These are phyloP conservation scores for Poterioochromonas sp. DNA, from an alignment of 352 stramenopile genomes.

Conservation along the genomic window DNA sequence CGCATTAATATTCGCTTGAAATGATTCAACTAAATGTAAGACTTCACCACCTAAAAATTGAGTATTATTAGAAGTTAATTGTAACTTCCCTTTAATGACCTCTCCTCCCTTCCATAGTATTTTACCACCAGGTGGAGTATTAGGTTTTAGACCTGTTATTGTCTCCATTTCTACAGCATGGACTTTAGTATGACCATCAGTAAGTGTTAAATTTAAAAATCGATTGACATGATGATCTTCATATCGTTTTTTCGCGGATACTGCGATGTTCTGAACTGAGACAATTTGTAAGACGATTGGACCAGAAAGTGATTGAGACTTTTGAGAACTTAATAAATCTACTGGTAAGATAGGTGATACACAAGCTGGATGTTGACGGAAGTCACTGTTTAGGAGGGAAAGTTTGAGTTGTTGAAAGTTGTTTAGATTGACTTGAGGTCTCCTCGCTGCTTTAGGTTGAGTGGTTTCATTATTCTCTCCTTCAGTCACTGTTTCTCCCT, in stretches of 20 bases:
- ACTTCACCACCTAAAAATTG: not conserved
- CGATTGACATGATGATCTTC: not conserved
- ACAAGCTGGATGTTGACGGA: too few relatives aligned
- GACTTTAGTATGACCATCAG: conserved; percentile 6
- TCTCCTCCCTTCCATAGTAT: not conserved
- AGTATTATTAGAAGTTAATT: not conserved
- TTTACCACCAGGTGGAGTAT: not conserved
- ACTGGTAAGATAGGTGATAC: too few relatives aligned
- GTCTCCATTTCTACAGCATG: not conserved
- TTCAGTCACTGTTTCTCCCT: too few relatives aligned
- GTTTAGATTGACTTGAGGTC: too few relatives aligned
- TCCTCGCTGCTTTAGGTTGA: too few relatives aligned
- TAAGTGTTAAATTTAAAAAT: not conserved
- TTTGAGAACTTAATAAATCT: too few relatives aligned
- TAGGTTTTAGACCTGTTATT: not conserved
- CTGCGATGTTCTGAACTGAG: not conserved
- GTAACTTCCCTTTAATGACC: not conserved
- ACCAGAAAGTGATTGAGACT: not conserved
- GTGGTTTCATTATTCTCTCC: too few relatives aligned
- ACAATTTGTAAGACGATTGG: conserved; percentile 1
- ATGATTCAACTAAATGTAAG: not conserved
- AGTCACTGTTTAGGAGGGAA: too few relatives aligned
- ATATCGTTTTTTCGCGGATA: not conserved
- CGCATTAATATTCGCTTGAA: not conserved
- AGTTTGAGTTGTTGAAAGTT: too few relatives aligned